Percentiles rank a stretch among this genome's conserved stretches.
These are phyloP conservation scores for Amanita polypyramis DNA, from an alignment of 768 basidiomycete genomes.

Conservation along the genomic window DNA sequence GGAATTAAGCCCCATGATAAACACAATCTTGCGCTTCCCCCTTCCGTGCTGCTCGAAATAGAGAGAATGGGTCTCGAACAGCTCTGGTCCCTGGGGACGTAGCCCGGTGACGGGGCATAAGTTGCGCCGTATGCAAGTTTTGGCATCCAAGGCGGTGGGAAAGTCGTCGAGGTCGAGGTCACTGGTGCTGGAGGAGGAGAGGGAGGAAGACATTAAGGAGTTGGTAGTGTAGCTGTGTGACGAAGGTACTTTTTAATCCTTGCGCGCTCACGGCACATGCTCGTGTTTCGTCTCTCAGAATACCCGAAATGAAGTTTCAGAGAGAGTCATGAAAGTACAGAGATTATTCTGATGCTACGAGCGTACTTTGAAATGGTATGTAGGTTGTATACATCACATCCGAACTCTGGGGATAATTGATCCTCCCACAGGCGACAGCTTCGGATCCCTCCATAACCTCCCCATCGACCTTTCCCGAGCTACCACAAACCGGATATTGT, in stretches of 20 bases:
- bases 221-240: too few relatives aligned
- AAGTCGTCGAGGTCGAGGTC: constrained; percentile 16
- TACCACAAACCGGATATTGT: constrained; percentile 1
- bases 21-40: constrained; percentile 50
- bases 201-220: background rate
- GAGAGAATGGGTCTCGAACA: constrained; percentile 57
- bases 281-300: too few relatives aligned
- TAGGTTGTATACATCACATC: background rate
- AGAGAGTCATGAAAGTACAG: too few relatives aligned
- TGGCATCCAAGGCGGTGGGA: constrained; percentile 44
- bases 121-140: constrained; percentile 57
- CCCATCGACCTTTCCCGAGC: background rate
- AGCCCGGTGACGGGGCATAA: constrained; percentile 63
- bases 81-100: constrained; percentile 30
- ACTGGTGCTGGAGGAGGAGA: constrained; percentile 7
- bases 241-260: too few relatives aligned
- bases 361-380: too few relatives aligned
- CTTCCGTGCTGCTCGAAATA: constrained; percentile 74
- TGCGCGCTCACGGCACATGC: too few relatives aligned
- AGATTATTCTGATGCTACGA: too few relatives aligned
- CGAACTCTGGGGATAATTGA: background rate
- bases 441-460: constrained; percentile 4
- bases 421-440: constrained; percentile 4
- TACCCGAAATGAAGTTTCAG: too few relatives aligned
- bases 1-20: constrained; percentile 73